Evolutionary conservation across 305 asterid species (phyloP).

Genomic region (Caryopteris hybrid): DNA sequence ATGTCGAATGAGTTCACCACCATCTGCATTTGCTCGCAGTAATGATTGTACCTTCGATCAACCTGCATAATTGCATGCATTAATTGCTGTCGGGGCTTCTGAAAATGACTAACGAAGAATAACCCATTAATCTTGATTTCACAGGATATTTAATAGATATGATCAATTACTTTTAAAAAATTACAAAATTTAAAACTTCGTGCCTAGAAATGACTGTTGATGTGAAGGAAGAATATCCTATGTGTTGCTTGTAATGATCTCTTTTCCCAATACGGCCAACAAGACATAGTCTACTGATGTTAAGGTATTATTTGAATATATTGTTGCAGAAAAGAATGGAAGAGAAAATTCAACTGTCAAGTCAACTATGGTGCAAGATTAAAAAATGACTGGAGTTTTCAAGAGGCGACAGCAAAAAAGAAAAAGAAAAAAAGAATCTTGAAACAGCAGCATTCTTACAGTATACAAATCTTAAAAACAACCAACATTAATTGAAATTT

Average conservation of each 20-base stretch:
- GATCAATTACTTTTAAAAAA: too few species aligned
- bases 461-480: background rate
- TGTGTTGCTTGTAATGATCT: conserved; percentile 27
- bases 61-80: conserved; percentile 46
- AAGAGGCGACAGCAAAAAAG: background rate
- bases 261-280: conserved; percentile 39
- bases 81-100: background rate
- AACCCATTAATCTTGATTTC: too few species aligned
- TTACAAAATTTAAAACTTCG: conserved; percentile 19
- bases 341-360: conserved; percentile 17
- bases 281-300: background rate
- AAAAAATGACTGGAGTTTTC: background rate
- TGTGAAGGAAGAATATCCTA: conserved; percentile 43
- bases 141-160: too few species aligned
- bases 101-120: background rate
- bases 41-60: conserved; percentile 83
- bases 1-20: conserved; percentile 93
- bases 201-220: conserved; percentile 37
- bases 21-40: conserved; percentile 98
- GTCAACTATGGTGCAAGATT: conserved; percentile 24
- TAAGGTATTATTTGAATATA: background rate
- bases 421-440: background rate
- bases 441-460: background rate
- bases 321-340: background rate
- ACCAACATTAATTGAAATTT: conserved; percentile 14